These are phyloP conservation scores for Trichothecium roseum DNA, from an alignment of 2,329 filamentous ascomycete species.

Conservation along the genomic window DNA sequence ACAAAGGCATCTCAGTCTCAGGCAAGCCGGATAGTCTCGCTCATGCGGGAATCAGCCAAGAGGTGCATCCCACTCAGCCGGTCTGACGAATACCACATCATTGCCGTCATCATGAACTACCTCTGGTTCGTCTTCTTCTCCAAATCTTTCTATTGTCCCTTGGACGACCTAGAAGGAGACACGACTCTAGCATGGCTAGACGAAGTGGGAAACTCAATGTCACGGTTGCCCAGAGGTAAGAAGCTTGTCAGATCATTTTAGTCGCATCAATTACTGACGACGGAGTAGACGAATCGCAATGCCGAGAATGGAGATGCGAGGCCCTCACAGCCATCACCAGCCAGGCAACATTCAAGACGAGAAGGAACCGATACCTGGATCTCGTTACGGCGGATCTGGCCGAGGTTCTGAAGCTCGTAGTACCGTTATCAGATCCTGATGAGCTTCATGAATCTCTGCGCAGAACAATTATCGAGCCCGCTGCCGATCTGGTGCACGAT, in stretches of 20 bases:
- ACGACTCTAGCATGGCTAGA: slow-evolving; percentile 21
- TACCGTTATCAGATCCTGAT: slow-evolving; percentile 13
- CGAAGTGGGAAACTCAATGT: slow-evolving; percentile 20
- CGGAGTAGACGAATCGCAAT: slow-evolving; percentile 19
- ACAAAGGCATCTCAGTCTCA: slow-evolving; percentile 12
- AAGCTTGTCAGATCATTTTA: not conserved
- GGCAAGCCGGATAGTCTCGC: slow-evolving; percentile 18
- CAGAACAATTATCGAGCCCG: slow-evolving; percentile 21
- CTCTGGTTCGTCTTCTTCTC: slow-evolving; percentile 22
- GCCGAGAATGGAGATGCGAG: slow-evolving; percentile 25
- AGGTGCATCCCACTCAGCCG: slow-evolving; percentile 17
- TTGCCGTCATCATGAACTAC: slow-evolving; percentile 25
- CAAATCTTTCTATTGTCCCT: slow-evolving; percentile 24
- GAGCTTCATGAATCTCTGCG: slow-evolving; percentile 22
- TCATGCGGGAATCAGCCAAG: slow-evolving; percentile 24
- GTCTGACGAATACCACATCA: slow-evolving; percentile 24
- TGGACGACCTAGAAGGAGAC: slow-evolving; percentile 19
- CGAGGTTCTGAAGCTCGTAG: slow-evolving; percentile 17
- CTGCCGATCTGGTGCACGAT: slow-evolving; percentile 23
- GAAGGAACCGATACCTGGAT: slow-evolving; percentile 16
- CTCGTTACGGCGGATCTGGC: slow-evolving; percentile 22
- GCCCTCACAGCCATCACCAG: slow-evolving; percentile 22
- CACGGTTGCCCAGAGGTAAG: slow-evolving; percentile 21
- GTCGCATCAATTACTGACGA: not conserved
- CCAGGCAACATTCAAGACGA: slow-evolving; percentile 19